Evolutionary conservation across 73 alveolate species (phyloP), one percentile per base, ranked within the genome.

Genomic region (Symbiodinium pilosum): DNA sequence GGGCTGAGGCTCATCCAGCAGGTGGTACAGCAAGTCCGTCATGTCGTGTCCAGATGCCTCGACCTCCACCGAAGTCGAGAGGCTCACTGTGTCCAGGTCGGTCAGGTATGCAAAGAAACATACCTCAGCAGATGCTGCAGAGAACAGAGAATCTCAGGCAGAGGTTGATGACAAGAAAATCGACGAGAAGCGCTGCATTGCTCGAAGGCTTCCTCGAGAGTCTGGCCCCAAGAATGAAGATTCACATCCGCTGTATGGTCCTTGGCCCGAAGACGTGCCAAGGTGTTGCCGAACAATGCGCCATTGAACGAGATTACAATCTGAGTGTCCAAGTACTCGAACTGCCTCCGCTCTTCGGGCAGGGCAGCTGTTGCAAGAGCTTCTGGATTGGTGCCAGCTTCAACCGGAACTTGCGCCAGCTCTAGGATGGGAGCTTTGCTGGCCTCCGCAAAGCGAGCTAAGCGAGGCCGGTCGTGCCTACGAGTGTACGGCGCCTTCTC

Each of bases 211-310:
- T 92, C 83, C 43, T 30, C 52, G 83, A 71, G 36, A 4, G 98
- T 92, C 32, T 69, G 40, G 32, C 98, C 98, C 98, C 98, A 92
- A 18, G 98, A 92, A 81, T 92, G 98, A 40, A 92, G 91, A n/a
- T 71, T 92, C 91, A 92, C 98, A 43, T 92, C 98, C 40, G 98
- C 98, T 9, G 98, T 92, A 81, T 92, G 98, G n/a, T 92, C 98
- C 98, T 88, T 6, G 14, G 59, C 59, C 59, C 59, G 59, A 47
- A 47, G 6, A 9, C 21, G 14, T 6, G 59, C 59, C 59, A 47
- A 47, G 59, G 59, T 47, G 59, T 14, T 47, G 59, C 59, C 6
- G 21, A 6, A 47, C 59, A 47, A 47, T 47, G 59, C 14, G 59
- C 59, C 59, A 47, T n/a, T n/a, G n/a, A n/a, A n/a, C n/a, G n/a